Conservation (phyloP, 768 basidiomycete species). For the Tricholoma furcatifolium region DNA sequence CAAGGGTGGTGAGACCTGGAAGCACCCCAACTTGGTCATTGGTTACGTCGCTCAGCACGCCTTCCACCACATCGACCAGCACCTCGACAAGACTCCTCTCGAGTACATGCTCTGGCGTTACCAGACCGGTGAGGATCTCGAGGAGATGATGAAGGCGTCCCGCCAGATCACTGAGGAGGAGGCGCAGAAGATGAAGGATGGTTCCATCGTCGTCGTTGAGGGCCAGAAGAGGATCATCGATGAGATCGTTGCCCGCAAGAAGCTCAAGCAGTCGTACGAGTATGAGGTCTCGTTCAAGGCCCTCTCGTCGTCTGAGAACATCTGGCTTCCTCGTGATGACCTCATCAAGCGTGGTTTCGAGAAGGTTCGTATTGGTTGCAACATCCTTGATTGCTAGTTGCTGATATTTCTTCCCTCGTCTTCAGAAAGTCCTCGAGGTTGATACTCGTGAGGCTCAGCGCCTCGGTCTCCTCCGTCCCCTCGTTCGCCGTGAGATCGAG, state of each 20-base stretch:
- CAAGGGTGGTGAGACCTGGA: conserved; percentile 97
- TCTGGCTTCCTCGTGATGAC: conserved; percentile 96
- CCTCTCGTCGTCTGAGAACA: conserved; percentile 95
- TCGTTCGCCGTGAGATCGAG: conserved; percentile 98
- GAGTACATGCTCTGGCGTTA: conserved; percentile 99
- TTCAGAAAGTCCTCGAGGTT: conserved; percentile 91
- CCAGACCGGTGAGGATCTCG: conserved; percentile 98
- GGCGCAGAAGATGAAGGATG: conserved; percentile 95
- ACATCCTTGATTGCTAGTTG: neutral
- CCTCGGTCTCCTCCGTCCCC: conserved; percentile 90
- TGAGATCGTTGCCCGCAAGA: conserved; percentile 89
- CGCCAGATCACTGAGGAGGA: conserved; percentile 89
- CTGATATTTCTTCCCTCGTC: conserved; percentile 8
- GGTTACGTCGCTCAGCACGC: conserved; percentile 99
- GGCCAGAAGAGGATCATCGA: conserved; percentile 95
- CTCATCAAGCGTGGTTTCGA: conserved; percentile 98
- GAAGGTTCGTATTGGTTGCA: conserved; percentile 50
- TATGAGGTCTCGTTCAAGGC: conserved; percentile 97
- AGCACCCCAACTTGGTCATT: conserved; percentile 99
- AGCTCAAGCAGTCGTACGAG: conserved; percentile 99
- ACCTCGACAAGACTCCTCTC: conserved; percentile 97
- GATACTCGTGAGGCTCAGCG: conserved; percentile 98
- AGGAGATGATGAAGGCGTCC: conserved; percentile 92
- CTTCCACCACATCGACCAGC: conserved; percentile 99
- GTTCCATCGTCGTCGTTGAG: conserved; percentile 79